Percentiles rank a stretch among this genome's conserved stretches.
phyloP scores from a whole-genome alignment of 768 basidiomycete species.

The Leccinum subtestaceum region DNA sequence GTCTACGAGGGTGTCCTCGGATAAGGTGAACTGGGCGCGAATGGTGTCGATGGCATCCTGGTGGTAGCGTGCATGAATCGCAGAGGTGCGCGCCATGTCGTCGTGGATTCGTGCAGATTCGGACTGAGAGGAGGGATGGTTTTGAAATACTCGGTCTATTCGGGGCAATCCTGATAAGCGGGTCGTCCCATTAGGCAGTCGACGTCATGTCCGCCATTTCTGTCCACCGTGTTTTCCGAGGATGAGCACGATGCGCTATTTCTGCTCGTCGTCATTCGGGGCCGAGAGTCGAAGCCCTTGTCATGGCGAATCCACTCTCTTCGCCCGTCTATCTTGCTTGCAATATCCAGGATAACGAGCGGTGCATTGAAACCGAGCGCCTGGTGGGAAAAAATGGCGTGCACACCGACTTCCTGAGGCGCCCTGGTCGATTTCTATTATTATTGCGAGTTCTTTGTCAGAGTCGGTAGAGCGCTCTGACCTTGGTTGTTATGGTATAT shows the following conservation, averaged over 20 bases:
- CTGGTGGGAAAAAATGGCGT: not conserved
- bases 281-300: not conserved
- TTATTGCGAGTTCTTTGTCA: not conserved
- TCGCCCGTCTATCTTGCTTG: not conserved
- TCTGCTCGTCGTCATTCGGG: not conserved
- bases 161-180: not conserved
- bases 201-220: not conserved
- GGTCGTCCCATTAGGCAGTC: slow-evolving; percentile 8
- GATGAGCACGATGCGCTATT: not conserved
- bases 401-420: not conserved
- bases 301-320: not conserved
- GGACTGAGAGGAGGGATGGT: not conserved
- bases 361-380: not conserved
- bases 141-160: not conserved
- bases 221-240: not conserved
- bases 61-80: slow-evolving; percentile 39
- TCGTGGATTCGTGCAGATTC: not conserved
- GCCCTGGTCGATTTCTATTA: not conserved
- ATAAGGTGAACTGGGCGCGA: slow-evolving; percentile 69
- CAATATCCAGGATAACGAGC: not conserved
- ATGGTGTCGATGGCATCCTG: slow-evolving; percentile 60
- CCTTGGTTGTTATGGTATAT: not conserved
- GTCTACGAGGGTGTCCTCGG: slow-evolving; percentile 54
- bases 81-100: slow-evolving; percentile 40
- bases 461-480: not conserved